Base-by-base conservation (phyloP, 306 rosid species). In the Cicer bijugum region DNA sequence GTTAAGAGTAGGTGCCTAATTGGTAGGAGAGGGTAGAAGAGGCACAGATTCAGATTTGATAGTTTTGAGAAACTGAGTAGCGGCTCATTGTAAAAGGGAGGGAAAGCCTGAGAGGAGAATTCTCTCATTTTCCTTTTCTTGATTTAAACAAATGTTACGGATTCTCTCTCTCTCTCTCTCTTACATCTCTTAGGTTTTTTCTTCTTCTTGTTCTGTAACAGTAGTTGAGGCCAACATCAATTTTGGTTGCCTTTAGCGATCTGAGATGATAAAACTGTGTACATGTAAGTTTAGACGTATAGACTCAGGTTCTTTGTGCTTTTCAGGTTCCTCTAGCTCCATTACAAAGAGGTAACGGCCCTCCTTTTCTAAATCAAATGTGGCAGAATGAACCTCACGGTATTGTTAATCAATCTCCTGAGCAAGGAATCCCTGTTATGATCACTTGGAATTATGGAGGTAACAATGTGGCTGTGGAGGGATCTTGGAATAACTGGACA, bases 401-500 rank as follows among this genome's bases (percentile, higher is more conserved):
- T 39, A 66, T 74, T 80, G 81, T 71, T 67, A 88, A 84, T 84
- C 76, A 63, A 73, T 86, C 91, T 80, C 77, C 86, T 40, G 90
- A 89, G 69, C 91, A 72, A 74, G 98, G 89, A 75, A 76, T 88
- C 64, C 93, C 98, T 7, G 88, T 89, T 35, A 79, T 93, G 89
- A 86, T 93, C 79, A 86, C 93, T 4, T 93, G 98, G 98, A 84
- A 11, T 46, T 86, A 70, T 50, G 98, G 93, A 67, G 97, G 98
- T 68, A 85, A 69, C 75, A 88, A 57, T 70, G 95, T 93, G 50
- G 88, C 80, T 53, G 89, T 90, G 55, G 92, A 93, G 89, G 98
- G 98, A 74, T 90, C 98, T 63, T 93, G 98, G 98, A 96, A 93
- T 85, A 84, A 88, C 81, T 93, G 98, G 98, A 62, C 79, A 60